Evolutionary conservation across 2,329 filamentous ascomycete species (phyloP).

Genomic region (Colletotrichum filicis): DNA sequence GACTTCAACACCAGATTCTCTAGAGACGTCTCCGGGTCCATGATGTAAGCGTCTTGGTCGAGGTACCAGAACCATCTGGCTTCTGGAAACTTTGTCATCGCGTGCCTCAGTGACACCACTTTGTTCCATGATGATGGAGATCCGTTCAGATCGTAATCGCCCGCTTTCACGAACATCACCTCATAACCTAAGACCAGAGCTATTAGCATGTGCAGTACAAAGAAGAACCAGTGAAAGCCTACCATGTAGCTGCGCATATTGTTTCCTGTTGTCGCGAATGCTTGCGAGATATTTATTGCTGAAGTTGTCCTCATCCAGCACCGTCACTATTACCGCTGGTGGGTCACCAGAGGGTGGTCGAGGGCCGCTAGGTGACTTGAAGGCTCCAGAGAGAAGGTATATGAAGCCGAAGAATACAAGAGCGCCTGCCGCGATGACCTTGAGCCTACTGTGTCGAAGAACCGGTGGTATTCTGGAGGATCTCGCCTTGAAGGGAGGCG

Average conservation of each 20-base stretch:
- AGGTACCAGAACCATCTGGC: conserved; percentile 89
- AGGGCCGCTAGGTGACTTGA: conserved; percentile 25
- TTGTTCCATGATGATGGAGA: conserved; percentile 76
- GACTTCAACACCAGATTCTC: conserved; percentile 77
- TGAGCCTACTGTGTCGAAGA: conserved; percentile 71
- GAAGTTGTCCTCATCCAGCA: conserved; percentile 76
- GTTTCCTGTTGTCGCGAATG: conserved; percentile 83
- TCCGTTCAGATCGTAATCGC: conserved; percentile 77
- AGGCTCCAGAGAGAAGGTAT: conserved; percentile 63
- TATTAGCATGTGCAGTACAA: conserved; percentile 29
- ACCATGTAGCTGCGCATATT: conserved; percentile 91
- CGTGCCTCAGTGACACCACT: conserved; percentile 88
- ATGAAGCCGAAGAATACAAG: conserved; percentile 68
- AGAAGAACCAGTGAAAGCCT: conserved; percentile 45
- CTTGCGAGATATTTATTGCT: conserved; percentile 75
- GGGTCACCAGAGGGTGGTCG: conserved; percentile 64
- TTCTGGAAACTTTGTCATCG: conserved; percentile 82
- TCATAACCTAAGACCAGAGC: conserved; percentile 76
- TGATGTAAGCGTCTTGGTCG: conserved; percentile 86
- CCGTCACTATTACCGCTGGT: conserved; percentile 83
- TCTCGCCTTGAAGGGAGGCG: conserved; percentile 75
- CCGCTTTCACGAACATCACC: conserved; percentile 82
- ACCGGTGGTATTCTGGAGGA: conserved; percentile 59
- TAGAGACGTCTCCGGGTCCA: conserved; percentile 79
- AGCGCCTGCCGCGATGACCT: conserved; percentile 65